Evolutionary conservation across 78 protist species (phyloP).

Genomic region (Planoprotostelium fungivorum): DNA sequence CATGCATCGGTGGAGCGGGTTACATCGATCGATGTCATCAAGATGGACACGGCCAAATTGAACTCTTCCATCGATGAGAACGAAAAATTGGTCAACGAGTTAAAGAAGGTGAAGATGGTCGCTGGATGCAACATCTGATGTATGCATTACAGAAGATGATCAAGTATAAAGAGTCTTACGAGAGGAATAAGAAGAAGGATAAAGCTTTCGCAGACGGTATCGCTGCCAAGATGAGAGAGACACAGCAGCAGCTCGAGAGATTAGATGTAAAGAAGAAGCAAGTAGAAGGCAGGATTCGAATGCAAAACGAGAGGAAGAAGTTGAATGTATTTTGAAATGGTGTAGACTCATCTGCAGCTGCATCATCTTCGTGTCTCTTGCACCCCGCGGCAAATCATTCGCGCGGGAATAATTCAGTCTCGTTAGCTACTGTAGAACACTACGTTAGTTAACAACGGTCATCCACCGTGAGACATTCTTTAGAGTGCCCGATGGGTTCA

Average conservation of each 20-base stretch:
- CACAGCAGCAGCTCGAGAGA: neutral
- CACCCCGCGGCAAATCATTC: too few species aligned
- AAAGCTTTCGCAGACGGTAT: neutral
- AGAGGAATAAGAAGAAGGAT: neutral
- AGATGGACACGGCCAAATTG: neutral
- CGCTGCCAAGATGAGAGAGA: neutral
- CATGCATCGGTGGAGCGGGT: neutral
- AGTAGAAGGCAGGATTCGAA: neutral
- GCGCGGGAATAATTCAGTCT: too few species aligned
- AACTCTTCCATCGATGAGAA: neutral
- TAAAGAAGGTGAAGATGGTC: neutral
- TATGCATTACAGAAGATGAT: neutral
- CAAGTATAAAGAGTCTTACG: neutral
- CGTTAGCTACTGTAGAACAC: too few species aligned
- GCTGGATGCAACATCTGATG: neutral
- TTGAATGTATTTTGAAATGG: neutral
- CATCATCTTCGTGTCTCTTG: too few species aligned
- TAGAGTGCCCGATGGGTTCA: too few species aligned
- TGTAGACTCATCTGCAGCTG: too few species aligned
- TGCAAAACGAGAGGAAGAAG: neutral
- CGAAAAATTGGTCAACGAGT: neutral
- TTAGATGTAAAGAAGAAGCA: neutral
- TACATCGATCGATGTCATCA: neutral
- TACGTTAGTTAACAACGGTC: too few species aligned
- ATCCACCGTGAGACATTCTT: too few species aligned